A percentile compares a stretch with the other conserved stretches of the same genome.
These are phyloP conservation scores for Linum tenue DNA, from an alignment of 345 rosid genomes.

Conservation along the genomic window DNA sequence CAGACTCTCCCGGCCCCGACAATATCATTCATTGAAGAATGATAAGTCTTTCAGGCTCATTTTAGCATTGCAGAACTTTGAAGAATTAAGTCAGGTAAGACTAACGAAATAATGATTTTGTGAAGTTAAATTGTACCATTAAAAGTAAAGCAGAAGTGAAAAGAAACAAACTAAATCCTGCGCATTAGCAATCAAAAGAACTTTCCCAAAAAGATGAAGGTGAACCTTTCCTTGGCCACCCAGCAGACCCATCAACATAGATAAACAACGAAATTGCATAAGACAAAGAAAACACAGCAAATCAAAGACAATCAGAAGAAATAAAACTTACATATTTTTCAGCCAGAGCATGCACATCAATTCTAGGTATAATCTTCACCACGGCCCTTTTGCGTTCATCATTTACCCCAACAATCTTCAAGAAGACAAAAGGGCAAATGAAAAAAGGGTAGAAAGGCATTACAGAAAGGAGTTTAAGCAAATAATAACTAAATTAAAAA, in stretches of 20 bases:
- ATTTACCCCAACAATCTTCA: slow-evolving; percentile 79
- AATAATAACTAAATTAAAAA: slow-evolving; percentile 13
- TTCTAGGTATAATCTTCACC: slow-evolving; percentile 85
- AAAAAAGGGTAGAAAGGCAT: not conserved
- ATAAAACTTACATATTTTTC: slow-evolving; percentile 52
- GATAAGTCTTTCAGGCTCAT: not conserved
- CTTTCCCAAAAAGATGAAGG: too few species aligned
- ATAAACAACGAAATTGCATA: too few species aligned
- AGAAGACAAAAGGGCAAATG: slow-evolving; percentile 12
- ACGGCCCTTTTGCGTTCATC: slow-evolving; percentile 52
- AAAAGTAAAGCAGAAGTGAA: too few species aligned
- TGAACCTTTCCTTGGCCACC: too few species aligned
- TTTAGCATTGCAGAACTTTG: not conserved
- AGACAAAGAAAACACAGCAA: too few species aligned
- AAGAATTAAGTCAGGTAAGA: not conserved
- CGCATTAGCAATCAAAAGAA: too few species aligned
- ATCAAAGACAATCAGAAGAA: not conserved
- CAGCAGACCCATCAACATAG: not conserved
- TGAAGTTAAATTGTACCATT: too few species aligned
- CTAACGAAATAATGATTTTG: not conserved
- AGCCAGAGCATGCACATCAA: slow-evolving; percentile 69
- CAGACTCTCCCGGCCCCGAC: not conserved
- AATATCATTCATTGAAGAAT: not conserved
- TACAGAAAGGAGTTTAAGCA: slow-evolving; percentile 8
- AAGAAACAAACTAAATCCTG: too few species aligned